Evolutionary conservation across 2,329 filamentous ascomycete genomes (phyloP).

Genomic region (Lecanicillium sp.): DNA sequence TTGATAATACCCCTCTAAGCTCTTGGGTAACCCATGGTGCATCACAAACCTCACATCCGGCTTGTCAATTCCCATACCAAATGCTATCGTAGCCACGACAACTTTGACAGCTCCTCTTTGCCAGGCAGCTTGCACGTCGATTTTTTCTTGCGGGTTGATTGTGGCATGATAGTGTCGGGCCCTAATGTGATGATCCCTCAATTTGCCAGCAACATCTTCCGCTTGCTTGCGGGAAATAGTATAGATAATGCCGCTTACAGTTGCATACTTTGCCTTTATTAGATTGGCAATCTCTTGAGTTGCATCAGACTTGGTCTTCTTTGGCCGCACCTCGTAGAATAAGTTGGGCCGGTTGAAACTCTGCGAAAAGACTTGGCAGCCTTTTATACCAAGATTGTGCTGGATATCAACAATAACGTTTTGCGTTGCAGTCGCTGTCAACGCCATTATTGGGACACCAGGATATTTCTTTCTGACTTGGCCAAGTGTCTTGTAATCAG

Average conservation of each 20-base stretch:
- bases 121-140: slow-evolving; percentile 69
- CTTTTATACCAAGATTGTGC: slow-evolving; percentile 75
- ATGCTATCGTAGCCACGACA: slow-evolving; percentile 95
- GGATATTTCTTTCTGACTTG: slow-evolving; percentile 64
- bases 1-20: slow-evolving; percentile 95
- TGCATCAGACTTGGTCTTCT: slow-evolving; percentile 47
- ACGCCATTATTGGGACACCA: slow-evolving; percentile 80
- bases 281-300: slow-evolving; percentile 47
- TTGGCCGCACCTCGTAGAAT: slow-evolving; percentile 74
- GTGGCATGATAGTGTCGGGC: slow-evolving; percentile 53
- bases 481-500: slow-evolving; percentile 86
- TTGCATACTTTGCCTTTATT: slow-evolving; percentile 61
- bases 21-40: slow-evolving; percentile 88
- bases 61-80: slow-evolving; percentile 99
- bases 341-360: slow-evolving; percentile 98
- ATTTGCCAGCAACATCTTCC: slow-evolving; percentile 71
- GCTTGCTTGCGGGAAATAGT: slow-evolving; percentile 79
- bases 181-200: no score
- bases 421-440: slow-evolving; percentile 90
- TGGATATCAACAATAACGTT: slow-evolving; percentile 90
- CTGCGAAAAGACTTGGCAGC: slow-evolving; percentile 74
- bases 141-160: slow-evolving; percentile 62
- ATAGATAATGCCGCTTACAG: slow-evolving; percentile 85
- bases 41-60: slow-evolving; percentile 94
- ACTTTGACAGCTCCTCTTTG: slow-evolving; percentile 73